Evolutionary conservation across 2,329 filamentous ascomycete species (phyloP).

Genomic region (Venturia effusa): DNA sequence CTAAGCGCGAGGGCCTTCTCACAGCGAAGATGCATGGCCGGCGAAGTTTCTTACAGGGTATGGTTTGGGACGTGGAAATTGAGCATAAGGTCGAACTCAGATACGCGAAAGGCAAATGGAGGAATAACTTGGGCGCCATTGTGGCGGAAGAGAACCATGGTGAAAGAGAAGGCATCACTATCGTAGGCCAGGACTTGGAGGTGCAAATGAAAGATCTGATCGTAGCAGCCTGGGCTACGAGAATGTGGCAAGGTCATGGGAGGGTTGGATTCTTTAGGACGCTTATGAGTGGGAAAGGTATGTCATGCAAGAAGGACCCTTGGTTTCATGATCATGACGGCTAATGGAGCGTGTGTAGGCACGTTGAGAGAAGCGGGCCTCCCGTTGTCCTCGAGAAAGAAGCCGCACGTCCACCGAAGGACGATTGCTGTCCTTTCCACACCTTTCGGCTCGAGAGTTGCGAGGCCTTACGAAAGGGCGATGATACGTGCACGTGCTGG

Average conservation of each 20-base stretch:
- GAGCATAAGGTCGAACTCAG: not conserved
- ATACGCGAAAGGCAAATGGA: constrained; percentile 11
- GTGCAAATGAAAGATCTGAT: constrained; percentile 12
- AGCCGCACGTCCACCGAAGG: not conserved
- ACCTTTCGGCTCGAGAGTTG: not conserved
- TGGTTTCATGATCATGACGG: not conserved
- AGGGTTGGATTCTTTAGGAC: constrained; percentile 4
- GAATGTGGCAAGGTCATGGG: constrained; percentile 8
- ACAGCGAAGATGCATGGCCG: constrained; percentile 7
- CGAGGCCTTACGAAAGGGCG: not conserved
- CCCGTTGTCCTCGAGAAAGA: not conserved
- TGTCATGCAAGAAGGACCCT: not conserved
- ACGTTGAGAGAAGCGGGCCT: constrained; percentile 1
- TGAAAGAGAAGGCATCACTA: constrained; percentile 4
- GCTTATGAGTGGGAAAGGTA: constrained; percentile 6
- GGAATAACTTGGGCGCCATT: not conserved
- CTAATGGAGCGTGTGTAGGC: not conserved
- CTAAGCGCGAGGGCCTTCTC: not conserved
- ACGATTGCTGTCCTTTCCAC: not conserved
- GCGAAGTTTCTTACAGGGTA: constrained; percentile 5
- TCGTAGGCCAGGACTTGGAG: constrained; percentile 1
- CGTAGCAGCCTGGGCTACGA: constrained; percentile 11
- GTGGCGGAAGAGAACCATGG: constrained; percentile 7
- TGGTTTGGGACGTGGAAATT: constrained; percentile 10
- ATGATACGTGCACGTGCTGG: not conserved